These are phyloP conservation scores for Plasmodium coatneyi DNA, from an alignment of 169 alveolate genomes.

Conservation along the genomic window DNA sequence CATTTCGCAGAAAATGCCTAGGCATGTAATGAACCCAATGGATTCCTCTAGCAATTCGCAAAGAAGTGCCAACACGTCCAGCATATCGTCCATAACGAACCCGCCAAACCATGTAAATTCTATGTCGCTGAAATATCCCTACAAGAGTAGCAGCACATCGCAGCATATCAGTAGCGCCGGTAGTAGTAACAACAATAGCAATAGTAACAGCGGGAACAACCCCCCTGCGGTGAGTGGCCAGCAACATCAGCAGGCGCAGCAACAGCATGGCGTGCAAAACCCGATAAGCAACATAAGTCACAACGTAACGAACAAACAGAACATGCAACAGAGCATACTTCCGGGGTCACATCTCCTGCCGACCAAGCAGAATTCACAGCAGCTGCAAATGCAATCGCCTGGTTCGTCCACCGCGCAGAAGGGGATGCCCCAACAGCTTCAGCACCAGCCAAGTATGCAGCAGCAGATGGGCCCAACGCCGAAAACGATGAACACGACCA, in stretches of 20 bases:
- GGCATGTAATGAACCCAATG: slow-evolving; percentile 6
- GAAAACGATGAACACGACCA: slow-evolving; percentile 18
- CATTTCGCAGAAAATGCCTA: slow-evolving; percentile 42
- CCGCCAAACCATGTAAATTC: slow-evolving; percentile 29
- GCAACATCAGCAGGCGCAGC: background rate
- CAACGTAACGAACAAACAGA: background rate
- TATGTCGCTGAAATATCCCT: slow-evolving; percentile 29
- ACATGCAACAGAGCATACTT: slow-evolving; percentile 23
- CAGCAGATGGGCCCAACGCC: slow-evolving; percentile 19
- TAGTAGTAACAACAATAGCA: background rate
- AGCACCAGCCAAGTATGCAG: background rate
- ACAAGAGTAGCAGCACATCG: slow-evolving; percentile 13
- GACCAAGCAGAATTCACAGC: slow-evolving; percentile 23
- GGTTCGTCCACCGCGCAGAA: slow-evolving; percentile 18
- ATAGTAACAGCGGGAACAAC: background rate
- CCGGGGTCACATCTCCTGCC: background rate
- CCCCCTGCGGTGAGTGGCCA: background rate
- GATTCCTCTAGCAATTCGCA: slow-evolving; percentile 35
- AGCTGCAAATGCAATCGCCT: slow-evolving; percentile 4
- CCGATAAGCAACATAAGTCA: background rate
- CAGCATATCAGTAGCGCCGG: background rate
- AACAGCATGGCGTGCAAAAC: slow-evolving; percentile 23
- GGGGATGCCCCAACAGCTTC: background rate
- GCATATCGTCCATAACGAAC: slow-evolving; percentile 3
- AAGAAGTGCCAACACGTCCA: slow-evolving; percentile 1